Evolutionary conservation across 148 eudicot genomes (phyloP), one percentile per base, ranked within the genome.

Genomic region (Silene uniflora): DNA sequence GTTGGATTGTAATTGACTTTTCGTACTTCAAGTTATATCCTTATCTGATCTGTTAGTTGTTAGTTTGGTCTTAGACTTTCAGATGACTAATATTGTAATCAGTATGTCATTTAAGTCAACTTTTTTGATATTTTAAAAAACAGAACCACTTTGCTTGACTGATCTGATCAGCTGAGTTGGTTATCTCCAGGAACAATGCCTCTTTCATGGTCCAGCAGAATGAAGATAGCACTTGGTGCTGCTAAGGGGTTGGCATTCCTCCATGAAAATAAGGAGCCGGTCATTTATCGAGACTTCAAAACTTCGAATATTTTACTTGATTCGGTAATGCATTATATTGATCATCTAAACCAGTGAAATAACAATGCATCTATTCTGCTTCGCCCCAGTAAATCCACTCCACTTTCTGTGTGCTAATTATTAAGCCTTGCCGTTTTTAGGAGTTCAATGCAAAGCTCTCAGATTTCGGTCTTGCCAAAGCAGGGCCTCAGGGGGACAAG

Each of bases 401-500:
- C 35, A 32, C 35, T 2, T 22, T 47, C 24, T 18, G 18, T 58
- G 32, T 8, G 4, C 55, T 73, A 62, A 73, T 21, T 22, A 49
- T 61, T 11, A 46, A 62, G 42, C 10, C 22, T 72, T 77, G 65
- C 75, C 4, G 69, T 27, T 56, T 76, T 52, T 79, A 94, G 98
- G 98, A 90, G 78, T 94, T 91, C 80, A 94, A 91, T 79, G 91
- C 96, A 49, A 94, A 94, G 89, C 97, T 94, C 58, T 94, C 97
- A 19, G 98, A 94, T 81, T 94, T 94, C 44, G 98, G 98, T 73
- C 88, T 94, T 52, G 98, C 98, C 22, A 94, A 92, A 78, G 98
- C 98, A 24, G 98, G 98, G 63, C 98, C 98, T 70, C 96, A 90
- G 73, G 98, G 97, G 63, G 97, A 94, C 79, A 90, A 94, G 73